Evolutionary conservation across 1,284 basidiomycete species (phyloP), one percentile per base, ranked within the genome.

Genomic region (Trichosporon asahii): DNA sequence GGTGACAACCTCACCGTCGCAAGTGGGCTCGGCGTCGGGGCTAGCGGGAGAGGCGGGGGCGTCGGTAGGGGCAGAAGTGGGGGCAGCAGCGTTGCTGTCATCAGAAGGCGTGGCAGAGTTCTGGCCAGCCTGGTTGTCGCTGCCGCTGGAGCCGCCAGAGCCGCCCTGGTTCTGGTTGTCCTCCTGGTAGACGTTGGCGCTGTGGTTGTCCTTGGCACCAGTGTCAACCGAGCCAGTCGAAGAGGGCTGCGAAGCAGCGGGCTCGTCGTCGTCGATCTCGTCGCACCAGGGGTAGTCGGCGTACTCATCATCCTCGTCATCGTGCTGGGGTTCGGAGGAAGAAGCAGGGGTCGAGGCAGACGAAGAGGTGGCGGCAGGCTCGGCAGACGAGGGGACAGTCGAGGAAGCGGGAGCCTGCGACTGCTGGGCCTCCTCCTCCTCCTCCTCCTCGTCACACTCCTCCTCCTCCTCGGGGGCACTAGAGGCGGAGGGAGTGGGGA

Each of bases 131-230:
- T 49, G 27, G 40, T 21, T 49, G 40, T 31, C 18, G 35, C 29
- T 29, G 40, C 64, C 64, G 27, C 46, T 46, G 18, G 21, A 40
- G 25, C 25, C 27, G 21, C 40, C 40, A 6, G n/a, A 49, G 64
- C 64, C 64, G 25, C 40, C 11, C 44, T 65, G 37, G 27, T 49
- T 49, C 31, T 33, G 31, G 31, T 33, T 9, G 25, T 31, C 44
- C 27, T 33, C 40, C 40, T 55, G 21, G 49, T 53, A 49, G 14
- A 15, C 49, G 49, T 33, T 46, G 4, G 78, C 75, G 31, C 77
- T 76, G n/a, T 73, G 67, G 66, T 78, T 67, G 23, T 46, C 14
- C 27, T 67, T 37, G 53, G 87, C 31, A 29, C 46, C 65, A n/a
- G 23, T 44, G 64, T 65, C 64, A 14, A 53, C 27, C 23, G 27